Evolutionary conservation across 2,329 filamentous ascomycete species (phyloP), one percentile per base, ranked within the genome.

Genomic region (Hansfordia pulvinata): DNA sequence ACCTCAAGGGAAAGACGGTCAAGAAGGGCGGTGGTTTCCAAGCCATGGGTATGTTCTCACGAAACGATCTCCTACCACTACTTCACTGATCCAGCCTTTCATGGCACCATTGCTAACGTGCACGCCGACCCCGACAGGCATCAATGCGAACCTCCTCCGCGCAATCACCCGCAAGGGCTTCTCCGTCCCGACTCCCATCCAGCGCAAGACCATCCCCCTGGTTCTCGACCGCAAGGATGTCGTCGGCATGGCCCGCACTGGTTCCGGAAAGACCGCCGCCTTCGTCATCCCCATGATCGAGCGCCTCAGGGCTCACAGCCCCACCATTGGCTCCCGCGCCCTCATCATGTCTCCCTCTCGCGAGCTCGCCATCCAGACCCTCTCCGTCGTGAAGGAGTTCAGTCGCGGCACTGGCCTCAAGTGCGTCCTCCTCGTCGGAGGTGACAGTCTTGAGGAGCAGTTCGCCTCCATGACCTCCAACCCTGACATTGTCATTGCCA

Each of bases 211-310:
- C 2, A 93, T 98, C 25, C 92, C 90, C 4, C 62, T 96, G 29
- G 74, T 98, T 29, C 63, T 96, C 40, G 81, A 92, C 34, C 72
- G 79, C 28, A 82, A 85, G 54, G 90, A 98, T 64, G 82, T 96
- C n/a, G 88, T 98, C 14, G 92, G 86, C 38, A 98, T 98, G 90
- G 90, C 90, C 6, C 69, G 92, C 38, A 98, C 92, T n/a, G 90
- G 90, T 49, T 96, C 86, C 12, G 90, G 90, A 59, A 98, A 98
- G 62, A 98, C 92, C 2, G 90, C 86, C 2, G 90, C 90, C 13
- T 98, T 98, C 52, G 85, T 96, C 15, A 92, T 98, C 37, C 90
- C 90, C 22, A 93, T 98, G 88, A 85, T 98, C 34, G 84, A 98
- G 58, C 81, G 78, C 38, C 61, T 98, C 34, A 92, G 86, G 52